These are phyloP conservation scores for Debaryomyces udenii DNA, from an alignment of 1,139 yeast species.

Conservation along the genomic window DNA sequence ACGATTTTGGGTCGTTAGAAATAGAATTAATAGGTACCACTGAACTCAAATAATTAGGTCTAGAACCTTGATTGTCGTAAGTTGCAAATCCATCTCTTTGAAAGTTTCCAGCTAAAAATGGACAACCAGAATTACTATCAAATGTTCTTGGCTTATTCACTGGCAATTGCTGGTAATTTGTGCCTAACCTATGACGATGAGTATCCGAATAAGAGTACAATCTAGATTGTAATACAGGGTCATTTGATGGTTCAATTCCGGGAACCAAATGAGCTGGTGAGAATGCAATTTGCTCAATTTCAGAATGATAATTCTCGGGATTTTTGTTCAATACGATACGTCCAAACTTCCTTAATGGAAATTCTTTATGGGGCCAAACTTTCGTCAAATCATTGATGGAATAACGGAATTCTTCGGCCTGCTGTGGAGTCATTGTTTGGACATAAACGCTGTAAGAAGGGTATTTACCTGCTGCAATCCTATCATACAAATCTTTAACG, in stretches of 20 bases:
- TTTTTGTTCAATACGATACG: constrained; percentile 56
- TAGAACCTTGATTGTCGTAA: constrained; percentile 23
- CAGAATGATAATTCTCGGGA: constrained; percentile 60
- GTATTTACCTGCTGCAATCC: constrained; percentile 59
- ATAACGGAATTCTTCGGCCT: constrained; percentile 60
- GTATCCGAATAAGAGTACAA: constrained; percentile 63
- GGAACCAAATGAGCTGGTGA: constrained; percentile 64
- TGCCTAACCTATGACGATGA: constrained; percentile 57
- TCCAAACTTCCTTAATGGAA: constrained; percentile 62
- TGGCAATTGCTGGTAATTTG: constrained; percentile 32
- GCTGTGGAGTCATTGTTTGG: constrained; percentile 73
- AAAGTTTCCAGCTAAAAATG: constrained; percentile 40
- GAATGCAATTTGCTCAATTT: constrained; percentile 63
- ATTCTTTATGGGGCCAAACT: constrained; percentile 61
- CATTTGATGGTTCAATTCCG: constrained; percentile 61
- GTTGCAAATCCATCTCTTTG: constrained; percentile 42
- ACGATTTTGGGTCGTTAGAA: constrained; percentile 19
- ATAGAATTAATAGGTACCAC: constrained; percentile 24
- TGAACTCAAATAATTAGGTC: constrained; percentile 37
- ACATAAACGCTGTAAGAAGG: constrained; percentile 70
- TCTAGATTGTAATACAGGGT: constrained; percentile 62
- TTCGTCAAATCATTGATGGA: constrained; percentile 72
- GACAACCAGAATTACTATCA: constrained; percentile 29
- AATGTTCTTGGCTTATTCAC: constrained; percentile 27
- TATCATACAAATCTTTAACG: constrained; percentile 57